These are phyloP conservation scores for Lentinula lateritia DNA, from an alignment of 768 basidiomycete species.

Conservation along the genomic window DNA sequence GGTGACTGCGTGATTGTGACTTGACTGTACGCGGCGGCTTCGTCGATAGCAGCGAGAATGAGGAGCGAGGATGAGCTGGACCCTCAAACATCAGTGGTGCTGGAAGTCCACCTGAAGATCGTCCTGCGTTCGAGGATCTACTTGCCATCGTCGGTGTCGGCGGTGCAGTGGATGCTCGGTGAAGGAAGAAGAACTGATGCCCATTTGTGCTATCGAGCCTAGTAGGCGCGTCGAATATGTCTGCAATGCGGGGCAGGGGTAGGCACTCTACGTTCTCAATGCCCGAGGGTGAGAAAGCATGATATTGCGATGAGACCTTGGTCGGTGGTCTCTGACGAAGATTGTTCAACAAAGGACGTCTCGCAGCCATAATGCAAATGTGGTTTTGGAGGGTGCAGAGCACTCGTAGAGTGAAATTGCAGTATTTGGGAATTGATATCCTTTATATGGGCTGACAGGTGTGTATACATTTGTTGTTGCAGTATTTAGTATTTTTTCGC, in stretches of 20 bases:
- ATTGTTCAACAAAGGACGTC: neutral
- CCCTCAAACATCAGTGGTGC: slow-evolving; percentile 44
- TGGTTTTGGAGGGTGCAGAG: neutral
- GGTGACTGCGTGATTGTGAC: neutral
- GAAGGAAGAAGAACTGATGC: slow-evolving; percentile 13
- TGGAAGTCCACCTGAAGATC: slow-evolving; percentile 20
- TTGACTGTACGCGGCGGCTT: neutral
- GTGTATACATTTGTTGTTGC: neutral
- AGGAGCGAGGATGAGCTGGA: slow-evolving; percentile 30
- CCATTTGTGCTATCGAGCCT: slow-evolving; percentile 29
- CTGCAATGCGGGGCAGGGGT: slow-evolving; percentile 28
- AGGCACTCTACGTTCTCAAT: slow-evolving; percentile 13
- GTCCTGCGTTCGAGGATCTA: neutral
- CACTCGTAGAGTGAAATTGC: neutral
- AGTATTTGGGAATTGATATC: slow-evolving; percentile 6
- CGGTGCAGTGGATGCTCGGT: neutral
- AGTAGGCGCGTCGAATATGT: slow-evolving; percentile 47
- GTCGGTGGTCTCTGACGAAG: neutral
- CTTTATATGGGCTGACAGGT: slow-evolving; percentile 4
- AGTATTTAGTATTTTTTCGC: slow-evolving; percentile 1
- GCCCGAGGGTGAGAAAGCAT: neutral
- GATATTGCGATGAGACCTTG: neutral
- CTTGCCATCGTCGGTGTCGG: neutral
- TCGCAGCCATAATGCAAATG: neutral
- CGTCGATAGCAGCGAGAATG: neutral